A percentile compares a stretch with the other conserved stretches of the same genome.
Evolutionary conservation across 495 filamentous ascomycete species (phyloP).

Genomic region (Penicillium coprophilum): DNA sequence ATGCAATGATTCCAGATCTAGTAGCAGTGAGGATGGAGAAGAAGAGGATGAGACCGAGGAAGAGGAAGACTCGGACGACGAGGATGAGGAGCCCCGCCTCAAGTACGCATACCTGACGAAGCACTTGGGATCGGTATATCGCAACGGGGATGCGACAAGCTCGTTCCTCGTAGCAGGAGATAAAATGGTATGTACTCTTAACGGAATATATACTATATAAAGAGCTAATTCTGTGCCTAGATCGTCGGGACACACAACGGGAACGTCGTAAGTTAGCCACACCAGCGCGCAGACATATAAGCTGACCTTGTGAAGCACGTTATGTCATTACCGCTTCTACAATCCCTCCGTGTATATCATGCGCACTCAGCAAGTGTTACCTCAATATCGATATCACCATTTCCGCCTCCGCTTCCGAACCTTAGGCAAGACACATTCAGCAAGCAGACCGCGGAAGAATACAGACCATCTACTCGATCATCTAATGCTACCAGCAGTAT

Average conservation of each 20-base stretch:
- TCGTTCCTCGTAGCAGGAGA: constrained; percentile 85
- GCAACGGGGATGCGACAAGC: constrained; percentile 92
- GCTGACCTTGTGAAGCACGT: constrained; percentile 65
- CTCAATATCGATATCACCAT: constrained; percentile 85
- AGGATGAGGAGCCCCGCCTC: constrained; percentile 92
- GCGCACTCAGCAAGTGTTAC: constrained; percentile 91
- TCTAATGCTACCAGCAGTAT: constrained; percentile 49
- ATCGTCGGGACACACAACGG: constrained; percentile 96
- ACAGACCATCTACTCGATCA: constrained; percentile 42
- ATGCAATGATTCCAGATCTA: constrained; percentile 25
- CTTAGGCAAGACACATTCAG: constrained; percentile 52
- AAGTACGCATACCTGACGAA: constrained; percentile 88
- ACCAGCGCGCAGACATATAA: constrained; percentile 4
- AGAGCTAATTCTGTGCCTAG: constrained; percentile 45
- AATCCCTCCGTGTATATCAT: constrained; percentile 77
- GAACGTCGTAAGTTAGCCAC: constrained; percentile 71
- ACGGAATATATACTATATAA: neutral
- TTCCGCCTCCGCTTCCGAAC: constrained; percentile 68
- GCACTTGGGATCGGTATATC: constrained; percentile 75
- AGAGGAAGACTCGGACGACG: constrained; percentile 69
- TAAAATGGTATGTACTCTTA: constrained; percentile 72
- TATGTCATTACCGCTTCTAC: constrained; percentile 74
- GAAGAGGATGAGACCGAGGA: constrained; percentile 46
- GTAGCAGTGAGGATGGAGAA: constrained; percentile 24
- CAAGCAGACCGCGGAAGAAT: constrained; percentile 49